These are phyloP conservation scores for Dissoconium aciculare DNA, from an alignment of 2,329 filamentous ascomycete genomes.

Conservation along the genomic window DNA sequence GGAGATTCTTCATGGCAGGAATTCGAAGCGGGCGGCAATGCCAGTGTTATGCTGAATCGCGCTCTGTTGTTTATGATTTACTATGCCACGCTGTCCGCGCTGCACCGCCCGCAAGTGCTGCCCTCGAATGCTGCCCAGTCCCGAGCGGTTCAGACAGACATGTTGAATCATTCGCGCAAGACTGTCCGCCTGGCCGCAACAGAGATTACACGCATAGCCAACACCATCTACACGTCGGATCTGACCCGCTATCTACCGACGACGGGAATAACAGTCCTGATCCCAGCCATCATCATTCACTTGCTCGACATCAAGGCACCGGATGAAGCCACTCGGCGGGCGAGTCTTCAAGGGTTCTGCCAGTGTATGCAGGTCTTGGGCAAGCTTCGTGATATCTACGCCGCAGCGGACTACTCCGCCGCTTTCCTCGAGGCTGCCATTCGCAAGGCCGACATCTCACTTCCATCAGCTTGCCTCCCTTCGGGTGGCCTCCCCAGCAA, in stretches of 20 bases:
- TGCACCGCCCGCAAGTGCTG: slow-evolving; percentile 82
- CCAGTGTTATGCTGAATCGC: slow-evolving; percentile 54
- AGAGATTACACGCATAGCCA: slow-evolving; percentile 72
- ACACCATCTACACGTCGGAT: slow-evolving; percentile 55
- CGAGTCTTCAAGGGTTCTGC: slow-evolving; percentile 66
- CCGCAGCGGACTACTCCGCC: slow-evolving; percentile 89
- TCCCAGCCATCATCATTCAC: slow-evolving; percentile 88
- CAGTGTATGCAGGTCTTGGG: slow-evolving; percentile 89
- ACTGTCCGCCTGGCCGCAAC: slow-evolving; percentile 72
- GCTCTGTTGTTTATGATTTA: slow-evolving; percentile 90
- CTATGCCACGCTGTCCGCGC: slow-evolving; percentile 75
- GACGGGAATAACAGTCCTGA: slow-evolving; percentile 76
- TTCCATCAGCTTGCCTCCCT: too few species aligned
- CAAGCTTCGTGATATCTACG: slow-evolving; percentile 73
- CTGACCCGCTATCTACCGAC: slow-evolving; percentile 73
- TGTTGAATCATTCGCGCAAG: slow-evolving; percentile 68
- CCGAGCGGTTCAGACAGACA: slow-evolving; percentile 41
- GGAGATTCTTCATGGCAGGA: slow-evolving; percentile 40
- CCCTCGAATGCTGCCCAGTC: slow-evolving; percentile 43
- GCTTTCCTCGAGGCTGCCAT: slow-evolving; percentile 88
- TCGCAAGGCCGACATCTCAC: slow-evolving; percentile 67
- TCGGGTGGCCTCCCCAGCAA: too few species aligned
- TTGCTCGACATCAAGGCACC: slow-evolving; percentile 82
- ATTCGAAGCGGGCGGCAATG: slow-evolving; percentile 42
- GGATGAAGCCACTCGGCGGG: slow-evolving; percentile 53